These are phyloP conservation scores for sweet orange (Citrus sinensis) DNA, from an alignment of 345 rosid genomes.

Conservation along the genomic window DVS_A1.0 CM039167.1:12842001-12842500, in stretches of 20 bases:
- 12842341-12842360: neutral
- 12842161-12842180: slow-evolving; percentile 76
- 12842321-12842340: neutral
- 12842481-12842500: slow-evolving; percentile 66
- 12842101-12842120: slow-evolving; percentile 91
- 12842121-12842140: slow-evolving; percentile 92
- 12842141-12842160: slow-evolving; percentile 91
- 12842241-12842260: neutral
- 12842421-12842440: too few relatives aligned
- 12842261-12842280: too few relatives aligned
- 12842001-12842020: neutral
- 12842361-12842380: too few relatives aligned
- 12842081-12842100: slow-evolving; percentile 47
- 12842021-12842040: neutral
- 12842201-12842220: slow-evolving; percentile 67
- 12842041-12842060: neutral
- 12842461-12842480: slow-evolving; percentile 70
- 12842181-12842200: slow-evolving; percentile 74
- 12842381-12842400: too few relatives aligned
- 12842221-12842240: slow-evolving; percentile 53
- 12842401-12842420: too few relatives aligned
- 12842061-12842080: slow-evolving; percentile 3
- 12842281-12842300: too few relatives aligned
- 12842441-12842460: slow-evolving; percentile 36
- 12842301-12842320: neutral